A percentile compares a stretch with the other conserved stretches of the same genome.
Evolutionary conservation across 2,329 filamentous ascomycete species (phyloP).

Genomic region (Aspergillus costaricaensis): DNA sequence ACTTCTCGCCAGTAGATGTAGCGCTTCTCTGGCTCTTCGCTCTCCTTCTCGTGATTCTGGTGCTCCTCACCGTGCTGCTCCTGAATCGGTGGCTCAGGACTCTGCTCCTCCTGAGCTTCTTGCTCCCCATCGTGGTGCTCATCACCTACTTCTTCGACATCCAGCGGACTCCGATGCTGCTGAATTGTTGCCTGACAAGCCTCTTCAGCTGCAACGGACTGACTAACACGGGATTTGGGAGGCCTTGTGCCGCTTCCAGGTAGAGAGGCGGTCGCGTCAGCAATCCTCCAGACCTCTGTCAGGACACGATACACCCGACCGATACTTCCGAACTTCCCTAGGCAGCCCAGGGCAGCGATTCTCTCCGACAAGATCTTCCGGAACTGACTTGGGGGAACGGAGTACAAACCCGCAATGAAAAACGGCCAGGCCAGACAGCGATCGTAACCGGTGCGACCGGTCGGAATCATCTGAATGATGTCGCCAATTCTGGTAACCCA

Average conservation of each 20-base stretch:
- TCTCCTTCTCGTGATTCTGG: too few species aligned
- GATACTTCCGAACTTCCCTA: constrained; percentile 76
- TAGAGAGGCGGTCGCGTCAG: constrained; percentile 50
- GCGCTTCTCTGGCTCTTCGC: too few species aligned
- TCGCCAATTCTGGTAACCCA: constrained; percentile 70
- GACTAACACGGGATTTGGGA: too few species aligned
- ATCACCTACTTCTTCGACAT: too few species aligned
- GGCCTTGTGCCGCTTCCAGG: too few species aligned
- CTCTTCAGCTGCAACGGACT: too few species aligned
- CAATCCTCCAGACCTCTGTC: constrained; percentile 74
- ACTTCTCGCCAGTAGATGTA: constrained; percentile 84
- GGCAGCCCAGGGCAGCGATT: constrained; percentile 71
- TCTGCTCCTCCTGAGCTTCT: too few species aligned
- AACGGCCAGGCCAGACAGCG: constrained; percentile 90
- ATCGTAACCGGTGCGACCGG: constrained; percentile 79
- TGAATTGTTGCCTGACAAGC: too few species aligned
- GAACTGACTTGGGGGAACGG: constrained; percentile 71
- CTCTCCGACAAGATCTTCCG: constrained; percentile 76
- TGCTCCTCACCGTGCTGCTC: too few species aligned
- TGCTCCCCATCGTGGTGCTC: too few species aligned
- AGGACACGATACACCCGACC: constrained; percentile 78
- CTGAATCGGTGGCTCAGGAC: too few species aligned
- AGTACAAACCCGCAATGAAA: constrained; percentile 79
- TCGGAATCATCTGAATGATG: constrained; percentile 77
- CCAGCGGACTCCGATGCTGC: too few species aligned